Evolutionary conservation across 2,329 filamentous ascomycete genomes (phyloP), one percentile per base, ranked within the genome.

Genomic region (Aspergillus calidoustus): DNA sequence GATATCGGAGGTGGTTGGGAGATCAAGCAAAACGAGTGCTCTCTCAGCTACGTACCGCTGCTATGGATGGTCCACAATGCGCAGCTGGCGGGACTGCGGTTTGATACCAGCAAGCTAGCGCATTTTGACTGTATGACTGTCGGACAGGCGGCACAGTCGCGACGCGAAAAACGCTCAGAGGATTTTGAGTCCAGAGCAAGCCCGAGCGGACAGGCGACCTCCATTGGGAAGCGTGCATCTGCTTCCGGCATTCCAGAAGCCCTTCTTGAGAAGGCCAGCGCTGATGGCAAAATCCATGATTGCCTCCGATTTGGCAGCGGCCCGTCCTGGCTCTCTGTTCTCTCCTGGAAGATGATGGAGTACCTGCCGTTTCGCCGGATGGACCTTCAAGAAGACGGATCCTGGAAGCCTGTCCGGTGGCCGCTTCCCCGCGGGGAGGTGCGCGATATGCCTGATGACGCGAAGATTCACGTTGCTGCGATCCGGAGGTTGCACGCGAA

Each of bases 301-400:
- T 41, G 34, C 15, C 34, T 41, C 9, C 34, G 2, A 41, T 41
- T 41, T 11, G 34, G 34, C 34, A 15, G 15, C 34, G 34, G 11
- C 9, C 34, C 88, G 1, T 71, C 79, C 0, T 68, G 65, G 34
- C 60, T 77, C 4, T 82, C 85, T 0, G 87, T 90, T 1, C 66
- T 87, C 0, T 83, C 81, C 1, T 92, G 90, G 90, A 89, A 86
- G 51, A 70, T 90, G 17, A 89, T 92, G 89, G 90, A 93, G 70
- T 91, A 88, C 69, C 78, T 92, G 19, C 90, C 90, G 0, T 91
- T 93, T 76, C 83, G 89, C 1, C 81, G 90, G 38, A 91, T 93
- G 88, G 90, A 92, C 65, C 78, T 92, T 3, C 85, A 86, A 63
- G 59, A 79, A 0, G 65, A 71, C 52, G 68, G 67, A 50, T 61